Evolutionary conservation across 2,329 filamentous ascomycete genomes (phyloP), one percentile per base, ranked within the genome.

Genomic region (Cercospora citrullina): DNA sequence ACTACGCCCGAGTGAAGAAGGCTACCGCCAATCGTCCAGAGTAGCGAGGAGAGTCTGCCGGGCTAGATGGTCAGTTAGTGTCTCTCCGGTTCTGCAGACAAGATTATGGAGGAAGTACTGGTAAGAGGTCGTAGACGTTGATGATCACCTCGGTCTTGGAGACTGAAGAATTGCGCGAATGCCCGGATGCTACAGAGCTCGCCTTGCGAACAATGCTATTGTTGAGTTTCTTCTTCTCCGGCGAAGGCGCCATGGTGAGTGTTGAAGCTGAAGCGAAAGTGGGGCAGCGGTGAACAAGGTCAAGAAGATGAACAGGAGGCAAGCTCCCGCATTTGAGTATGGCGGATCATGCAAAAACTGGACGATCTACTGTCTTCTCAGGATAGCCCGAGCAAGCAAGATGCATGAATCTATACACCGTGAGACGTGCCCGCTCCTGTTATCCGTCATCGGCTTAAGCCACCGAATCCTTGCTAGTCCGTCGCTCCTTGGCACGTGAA

Each of bases 1-100:
- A 93, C 91, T 64, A 96, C 90, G 63, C 91, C 92, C 0, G 92
- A 92, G 78, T 96, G 92, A 5, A 95, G 86, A 36, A 96, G 87
- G 5, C 90, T 91, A 57, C 90, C 87, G 68, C 92, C 92, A 64
- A 94, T 78, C 21, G 88, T 86, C 92, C 92, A 96, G 31, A 96
- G 85, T 12, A 92, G 74, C 0, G 90, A 89, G n/a, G 91, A 90
- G 45, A 95, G 79, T 73, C 88, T 88, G 60, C 91, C 90, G 48
- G 91, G 90, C 87, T 93, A 71, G 64, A 18, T 39, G 58, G 62
- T 70, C 59, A 66, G 67, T 69, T 45, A 72, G 69, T 61, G 53
- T 55, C 48, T 55, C 48, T 55, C 48, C 55, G 18, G 16, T 6
- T 53, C 55, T 6, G 18, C 5, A 2, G 48, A 45, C 45, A n/a